Evolutionary conservation across 2,329 filamentous ascomycete genomes (phyloP), one percentile per base, ranked within the genome.

Genomic region (Trichocomaceae sp.): DNA sequence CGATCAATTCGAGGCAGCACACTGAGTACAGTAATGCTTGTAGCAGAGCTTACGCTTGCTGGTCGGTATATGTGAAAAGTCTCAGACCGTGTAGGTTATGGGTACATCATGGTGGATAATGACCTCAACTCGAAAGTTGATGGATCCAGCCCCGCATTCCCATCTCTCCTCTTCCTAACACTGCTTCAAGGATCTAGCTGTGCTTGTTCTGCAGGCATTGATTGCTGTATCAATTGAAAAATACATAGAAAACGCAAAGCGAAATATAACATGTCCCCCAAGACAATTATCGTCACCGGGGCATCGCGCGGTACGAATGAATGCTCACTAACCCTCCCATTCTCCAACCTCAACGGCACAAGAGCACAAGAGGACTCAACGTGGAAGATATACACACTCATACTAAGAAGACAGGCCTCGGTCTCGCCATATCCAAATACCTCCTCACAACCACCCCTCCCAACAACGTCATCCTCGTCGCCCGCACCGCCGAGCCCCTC

Each of bases 211-310:
- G 23, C 23, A n/a, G n/a, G n/a, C n/a, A n/a, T 29, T 10, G 8
- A 29, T 29, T 29, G 26, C 10, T 4, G 7, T 29, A 29, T 29
- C 26, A 44, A 44, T 9, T 26, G 3, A 17, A 23, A 8, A 26
- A 37, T 9, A 33, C 45, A 54, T 6, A 15, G 45, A n/a, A 20
- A 53, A 17, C 8, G 15, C 15, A 19, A 26, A 26, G 7, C 7
- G 7, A 26, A 5, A 19, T 9, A 62, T 17, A 46, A 13, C 31
- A 78, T 80, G 73, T 51, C 74, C n/a, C 69, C 79, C 7, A 87
- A 88, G 67, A 83, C 82, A 20, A 82, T 90, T 64, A 83, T 90
- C 57, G 75, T 91, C 23, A 86, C 84, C 1, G 84, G 84, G 54
- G 83, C 83, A 56, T 85, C 83, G 1, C 74, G 82, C 72, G 83